Evolutionary conservation across 208 protist species (phyloP), one percentile per base, ranked within the genome.

Genomic region (Leishmania martiniquensis): DNA sequence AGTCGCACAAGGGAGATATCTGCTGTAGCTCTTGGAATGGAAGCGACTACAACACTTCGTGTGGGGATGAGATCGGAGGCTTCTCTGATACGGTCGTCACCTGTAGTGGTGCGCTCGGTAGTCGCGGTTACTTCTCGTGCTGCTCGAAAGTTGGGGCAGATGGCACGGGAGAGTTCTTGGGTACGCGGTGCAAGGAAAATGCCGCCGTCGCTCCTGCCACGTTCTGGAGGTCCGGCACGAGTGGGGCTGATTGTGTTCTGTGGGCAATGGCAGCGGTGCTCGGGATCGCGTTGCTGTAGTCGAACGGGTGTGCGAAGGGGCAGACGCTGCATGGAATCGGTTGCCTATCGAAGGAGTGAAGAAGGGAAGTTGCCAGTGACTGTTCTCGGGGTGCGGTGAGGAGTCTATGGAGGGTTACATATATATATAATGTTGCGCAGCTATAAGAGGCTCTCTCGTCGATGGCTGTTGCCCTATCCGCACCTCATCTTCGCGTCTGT

Each of bases 101-200:
- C 17, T 83, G 78, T 34, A 77, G 72, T 52, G 78, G 78, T 29
- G 75, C 78, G 4, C 55, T 83, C 0, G 78, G 78, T 44, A 78
- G 49, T 49, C 72, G 78, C 37, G 78, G 78, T 22, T 49, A 42
- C 1, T 83, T 83, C 29, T 83, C 78, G 2, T 83, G 78, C 67
- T 83, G 78, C 32, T 49, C 73, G 4, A 75, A 66, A 44, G 78
- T 83, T 32, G 39, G 57, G 62, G 9, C 42, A 44, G 39, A 75
- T 69, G 37, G 63, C 55, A 7, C 39, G 1, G 67, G 34, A 51
- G 52, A 60, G 71, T 83, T 75, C 47, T 45, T 83, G 0, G 78
- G 78, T 0, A 42, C 65, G n/a, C 78, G 78, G 2, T 83, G 78
- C 54, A 20, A 52, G 45, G 71, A 78, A 10, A 4, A 51, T 2